Base-by-base conservation (phyloP, 2,329 filamentous ascomycete species). In the Penicillium sp. region DNA sequence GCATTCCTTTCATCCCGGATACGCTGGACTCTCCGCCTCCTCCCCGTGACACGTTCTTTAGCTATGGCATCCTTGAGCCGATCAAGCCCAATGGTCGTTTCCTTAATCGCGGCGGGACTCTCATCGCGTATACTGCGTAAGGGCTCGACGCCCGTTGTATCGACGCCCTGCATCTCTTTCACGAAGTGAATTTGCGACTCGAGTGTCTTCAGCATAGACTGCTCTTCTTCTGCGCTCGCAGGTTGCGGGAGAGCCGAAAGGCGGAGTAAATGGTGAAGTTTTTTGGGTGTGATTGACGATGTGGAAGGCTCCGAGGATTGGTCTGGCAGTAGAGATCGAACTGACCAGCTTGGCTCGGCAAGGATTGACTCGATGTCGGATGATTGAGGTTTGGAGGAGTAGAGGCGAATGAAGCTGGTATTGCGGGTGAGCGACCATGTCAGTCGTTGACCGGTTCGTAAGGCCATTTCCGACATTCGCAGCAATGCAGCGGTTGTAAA, bases 131-230 rank as follows among this genome's bases (percentile, higher is more conserved):
- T 86, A 39, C 86, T 85, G 44, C 81, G 78, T 38, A 98, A 72
- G 0, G 93, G 91, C 48, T 83, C 78, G 0, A 96, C 76, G 3
- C 80, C 83, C 0, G 77, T 72, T 0, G 89, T 91, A 67, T 95
- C 81, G 42, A 95, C 85, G 39, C 78, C 75, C 64, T 95, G 91
- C 18, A 97, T 84, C 54, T 89, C 82, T 53, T 82, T 84, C n/a
- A 97, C 90, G 65, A 98, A 98, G 63, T 87, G 86, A 0, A 98
- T 80, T 66, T 98, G 93, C 28, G 87, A 83, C 45, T 84, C 79
- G 1, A 98, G 78, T 1, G 86, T 91, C 20, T 79, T 66, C 3
- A 95, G 78, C 81, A 95, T 89, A 24, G 77, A 72, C 0, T 74
- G 62, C 66, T 95, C 86, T 60, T 90, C 84, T 44, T 76, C 76